phyloP scores from a whole-genome alignment of 2,329 filamentous ascomycete species.

The Venturia pyrina region DNA sequence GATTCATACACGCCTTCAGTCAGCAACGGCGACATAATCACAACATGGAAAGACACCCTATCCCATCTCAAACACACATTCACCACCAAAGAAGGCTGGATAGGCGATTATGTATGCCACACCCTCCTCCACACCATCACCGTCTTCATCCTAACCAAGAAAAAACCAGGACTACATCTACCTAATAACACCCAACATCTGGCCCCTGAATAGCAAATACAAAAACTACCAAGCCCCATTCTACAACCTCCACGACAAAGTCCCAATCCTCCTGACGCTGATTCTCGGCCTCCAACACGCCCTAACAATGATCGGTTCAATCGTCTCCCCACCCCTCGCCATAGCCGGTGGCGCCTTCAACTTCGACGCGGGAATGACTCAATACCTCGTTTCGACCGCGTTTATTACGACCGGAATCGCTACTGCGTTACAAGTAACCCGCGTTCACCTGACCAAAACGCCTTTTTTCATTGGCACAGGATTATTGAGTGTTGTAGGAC shows the following conservation, averaged over 20 bases:
- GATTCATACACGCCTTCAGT: slow-evolving; percentile 5
- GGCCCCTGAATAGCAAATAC: slow-evolving; percentile 21
- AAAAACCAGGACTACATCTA: slow-evolving; percentile 26
- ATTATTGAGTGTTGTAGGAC: slow-evolving; percentile 20
- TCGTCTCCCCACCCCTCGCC: slow-evolving; percentile 23
- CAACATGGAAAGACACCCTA: neutral
- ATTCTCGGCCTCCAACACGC: slow-evolving; percentile 23
- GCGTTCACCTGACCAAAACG: slow-evolving; percentile 19
- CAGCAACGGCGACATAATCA: slow-evolving; percentile 9
- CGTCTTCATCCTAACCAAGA: neutral
- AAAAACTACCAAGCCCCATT: slow-evolving; percentile 20
- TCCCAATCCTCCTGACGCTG: slow-evolving; percentile 20
- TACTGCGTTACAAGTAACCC: slow-evolving; percentile 21
- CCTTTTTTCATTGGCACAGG: slow-evolving; percentile 23
- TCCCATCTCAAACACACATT: slow-evolving; percentile 16
- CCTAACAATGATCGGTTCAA: slow-evolving; percentile 20
- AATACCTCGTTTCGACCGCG: slow-evolving; percentile 21
- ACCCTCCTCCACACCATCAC: neutral
- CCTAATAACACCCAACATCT: slow-evolving; percentile 19
- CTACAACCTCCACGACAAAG: slow-evolving; percentile 20
- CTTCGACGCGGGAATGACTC: slow-evolving; percentile 19
- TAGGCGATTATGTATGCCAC: slow-evolving; percentile 28
- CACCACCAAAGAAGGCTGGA: slow-evolving; percentile 28
- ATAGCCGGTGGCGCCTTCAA: slow-evolving; percentile 23
- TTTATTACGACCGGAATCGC: slow-evolving; percentile 23